phyloP scores from a whole-genome alignment of 176 grass and related monocot genomes.

The Oryza rufipogon region DNA sequence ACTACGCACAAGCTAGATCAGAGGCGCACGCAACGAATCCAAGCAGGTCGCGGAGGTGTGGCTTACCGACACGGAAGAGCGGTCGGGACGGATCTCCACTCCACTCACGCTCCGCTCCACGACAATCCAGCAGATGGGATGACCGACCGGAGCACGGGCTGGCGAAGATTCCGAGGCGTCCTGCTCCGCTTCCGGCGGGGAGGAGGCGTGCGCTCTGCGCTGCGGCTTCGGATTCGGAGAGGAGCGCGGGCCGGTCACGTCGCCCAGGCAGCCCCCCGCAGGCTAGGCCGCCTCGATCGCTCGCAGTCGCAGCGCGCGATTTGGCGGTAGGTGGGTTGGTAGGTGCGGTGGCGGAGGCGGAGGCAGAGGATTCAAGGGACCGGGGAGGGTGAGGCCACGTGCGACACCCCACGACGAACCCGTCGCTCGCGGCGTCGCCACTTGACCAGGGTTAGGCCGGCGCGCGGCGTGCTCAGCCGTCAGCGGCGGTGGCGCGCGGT shows the following conservation, averaged over 20 bases:
- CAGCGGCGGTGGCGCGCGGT: neutral
- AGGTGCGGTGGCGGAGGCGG: neutral
- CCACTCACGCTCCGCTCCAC: slow-evolving; percentile 3
- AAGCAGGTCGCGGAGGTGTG: neutral
- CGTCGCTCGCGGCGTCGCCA: neutral
- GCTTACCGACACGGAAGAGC: slow-evolving; percentile 19
- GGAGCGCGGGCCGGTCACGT: neutral
- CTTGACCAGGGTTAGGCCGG: neutral
- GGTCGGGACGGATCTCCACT: slow-evolving; percentile 30
- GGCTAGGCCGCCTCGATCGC: slow-evolving; percentile 6
- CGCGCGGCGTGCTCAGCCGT: neutral
- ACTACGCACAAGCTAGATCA: neutral
- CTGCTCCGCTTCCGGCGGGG: no score
- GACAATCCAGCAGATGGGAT: slow-evolving; percentile 1
- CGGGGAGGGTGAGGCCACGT: neutral
- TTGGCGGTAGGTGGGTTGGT: slow-evolving; percentile 36
- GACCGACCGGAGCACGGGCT: neutral
- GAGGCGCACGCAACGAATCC: neutral
- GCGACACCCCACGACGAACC: neutral
- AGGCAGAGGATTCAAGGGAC: neutral
- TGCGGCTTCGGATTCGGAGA: neutral
- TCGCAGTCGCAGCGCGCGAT: neutral
- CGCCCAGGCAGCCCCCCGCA: neutral
- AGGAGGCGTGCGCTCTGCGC: no score
- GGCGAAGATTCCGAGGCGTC: slow-evolving; percentile 20